Evolutionary conservation across 345 rosid species (phyloP).

Genomic region (Salix brachista): DNA sequence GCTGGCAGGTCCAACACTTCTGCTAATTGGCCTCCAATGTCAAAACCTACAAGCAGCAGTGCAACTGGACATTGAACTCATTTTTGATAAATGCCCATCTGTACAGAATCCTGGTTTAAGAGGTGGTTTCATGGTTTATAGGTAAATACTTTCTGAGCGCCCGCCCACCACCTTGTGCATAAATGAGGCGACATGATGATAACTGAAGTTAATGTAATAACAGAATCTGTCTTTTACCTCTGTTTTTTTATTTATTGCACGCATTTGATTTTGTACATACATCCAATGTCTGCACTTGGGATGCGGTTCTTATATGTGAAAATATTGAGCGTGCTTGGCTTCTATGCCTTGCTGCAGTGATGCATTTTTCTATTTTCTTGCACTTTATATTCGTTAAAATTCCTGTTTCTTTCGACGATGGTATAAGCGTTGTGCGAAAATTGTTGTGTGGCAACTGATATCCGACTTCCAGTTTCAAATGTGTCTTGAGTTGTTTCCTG

Average conservation of each 20-base stretch:
- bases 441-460: neutral
- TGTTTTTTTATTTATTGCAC: neutral
- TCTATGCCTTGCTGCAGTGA: neutral
- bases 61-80: slow-evolving; percentile 7
- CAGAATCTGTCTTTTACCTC: neutral
- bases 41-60: slow-evolving; percentile 19
- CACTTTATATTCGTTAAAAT: neutral
- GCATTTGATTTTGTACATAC: neutral
- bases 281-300: neutral
- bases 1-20: slow-evolving; percentile 29
- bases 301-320: neutral
- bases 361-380: neutral
- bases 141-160: slow-evolving; percentile 9
- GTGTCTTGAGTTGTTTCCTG: neutral
- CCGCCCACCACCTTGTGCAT: slow-evolving; percentile 9
- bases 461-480: neutral
- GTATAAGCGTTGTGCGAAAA: neutral
- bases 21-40: slow-evolving; percentile 7
- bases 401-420: no score
- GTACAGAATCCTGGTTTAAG: slow-evolving; percentile 25
- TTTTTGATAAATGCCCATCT: slow-evolving; percentile 21
- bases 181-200: slow-evolving; percentile 10
- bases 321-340: slow-evolving; percentile 10
- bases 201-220: neutral
- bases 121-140: slow-evolving; percentile 10